Percentiles rank a stretch among this genome's conserved stretches.
Conservation (phyloP, 805 yeast species). For the Yarrowia keelungensis region DNA sequence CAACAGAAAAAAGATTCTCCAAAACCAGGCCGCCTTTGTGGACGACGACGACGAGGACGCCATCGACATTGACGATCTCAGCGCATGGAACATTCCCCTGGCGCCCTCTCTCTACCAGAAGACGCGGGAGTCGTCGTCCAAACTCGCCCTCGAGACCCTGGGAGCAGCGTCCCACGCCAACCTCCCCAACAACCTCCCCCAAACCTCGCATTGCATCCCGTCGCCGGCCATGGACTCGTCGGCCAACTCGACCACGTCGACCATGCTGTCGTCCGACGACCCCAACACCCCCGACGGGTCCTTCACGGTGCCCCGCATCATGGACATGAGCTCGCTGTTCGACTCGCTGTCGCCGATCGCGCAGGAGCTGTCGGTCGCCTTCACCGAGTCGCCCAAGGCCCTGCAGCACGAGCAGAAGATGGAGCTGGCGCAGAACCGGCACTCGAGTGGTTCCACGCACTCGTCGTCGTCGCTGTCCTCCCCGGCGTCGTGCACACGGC, state of each 20-base stretch:
- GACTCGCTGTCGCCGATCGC: slow-evolving; percentile 38
- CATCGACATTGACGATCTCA: slow-evolving; percentile 59
- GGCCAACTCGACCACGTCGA: slow-evolving; percentile 38
- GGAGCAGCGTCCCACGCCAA: slow-evolving; percentile 25
- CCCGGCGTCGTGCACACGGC: slow-evolving; percentile 60
- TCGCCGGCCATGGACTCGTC: slow-evolving; percentile 37
- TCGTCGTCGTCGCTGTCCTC: slow-evolving; percentile 6
- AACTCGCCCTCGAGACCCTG: slow-evolving; percentile 22
- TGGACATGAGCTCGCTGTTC: slow-evolving; percentile 35
- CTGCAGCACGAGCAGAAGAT: slow-evolving; percentile 33
- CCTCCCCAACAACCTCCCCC: slow-evolving; percentile 6
- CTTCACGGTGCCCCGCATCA: slow-evolving; percentile 31
- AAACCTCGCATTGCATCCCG: not conserved
- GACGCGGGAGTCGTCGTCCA: slow-evolving; percentile 40
- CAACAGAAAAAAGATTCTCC: slow-evolving; percentile 16
- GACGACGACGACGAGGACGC: slow-evolving; percentile 58
- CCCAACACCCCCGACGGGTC: slow-evolving; percentile 39
- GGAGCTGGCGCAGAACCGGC: slow-evolving; percentile 8
- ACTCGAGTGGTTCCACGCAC: not conserved
- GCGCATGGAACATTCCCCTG: slow-evolving; percentile 69
- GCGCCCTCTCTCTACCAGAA: slow-evolving; percentile 59
- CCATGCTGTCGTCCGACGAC: slow-evolving; percentile 38
- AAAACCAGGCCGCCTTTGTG: slow-evolving; percentile 39
- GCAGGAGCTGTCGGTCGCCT: slow-evolving; percentile 35
- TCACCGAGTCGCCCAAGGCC: slow-evolving; percentile 36